Percentiles rank a stretch among this genome's conserved stretches.
Evolutionary conservation across 306 rosid genomes (phyloP).

Genomic region (Malus domestica): ASM211411v1 NC_041803.1:48282001-48282500

Average conservation of each 20-base stretch:
- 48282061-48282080: not conserved
- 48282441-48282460: conserved; percentile 60
- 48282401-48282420: conserved; percentile 63
- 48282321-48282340: not conserved
- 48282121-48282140: not conserved
- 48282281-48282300: not conserved
- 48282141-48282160: not conserved
- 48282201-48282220: not conserved
- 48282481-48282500: not conserved
- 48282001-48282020: not conserved
- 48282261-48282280: not conserved
- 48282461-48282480: conserved; percentile 33
- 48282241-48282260: not conserved
- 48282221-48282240: not conserved
- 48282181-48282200: not conserved
- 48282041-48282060: not conserved
- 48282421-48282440: conserved; percentile 64
- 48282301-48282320: not conserved
- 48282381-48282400: conserved; percentile 74
- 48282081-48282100: not conserved
- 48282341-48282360: conserved; percentile 15
- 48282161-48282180: too few species aligned
- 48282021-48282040: not conserved
- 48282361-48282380: conserved; percentile 18
- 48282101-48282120: not conserved